Evolutionary conservation across 148 eudicot species (phyloP).

Genomic region (Silene latifolia): DNA sequence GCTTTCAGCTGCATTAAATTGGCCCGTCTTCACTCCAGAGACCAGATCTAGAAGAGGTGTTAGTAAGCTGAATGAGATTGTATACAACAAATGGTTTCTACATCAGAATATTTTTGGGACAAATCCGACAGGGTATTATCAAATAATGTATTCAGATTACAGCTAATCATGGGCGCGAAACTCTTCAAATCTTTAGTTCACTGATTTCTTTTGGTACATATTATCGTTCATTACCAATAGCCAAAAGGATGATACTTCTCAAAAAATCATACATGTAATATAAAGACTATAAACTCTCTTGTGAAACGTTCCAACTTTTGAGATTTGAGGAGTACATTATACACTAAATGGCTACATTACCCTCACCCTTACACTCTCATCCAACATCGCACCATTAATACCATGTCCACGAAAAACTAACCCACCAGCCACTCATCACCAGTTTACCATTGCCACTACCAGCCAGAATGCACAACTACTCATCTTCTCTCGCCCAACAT

Average conservation of each 20-base stretch:
- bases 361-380: neutral
- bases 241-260: neutral
- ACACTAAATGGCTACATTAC: neutral
- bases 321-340: neutral
- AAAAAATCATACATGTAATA: neutral
- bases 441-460: too few relatives aligned
- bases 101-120: neutral
- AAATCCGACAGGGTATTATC: neutral
- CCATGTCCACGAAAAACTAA: too few relatives aligned
- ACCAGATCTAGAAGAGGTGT: constrained; percentile 54
- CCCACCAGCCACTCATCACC: too few relatives aligned
- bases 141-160: neutral
- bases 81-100: neutral
- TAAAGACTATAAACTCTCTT: neutral
- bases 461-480: too few relatives aligned
- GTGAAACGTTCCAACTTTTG: too few relatives aligned
- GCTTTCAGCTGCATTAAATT: constrained; percentile 46
- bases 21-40: constrained; percentile 54
- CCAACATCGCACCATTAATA: too few relatives aligned
- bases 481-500: too few relatives aligned
- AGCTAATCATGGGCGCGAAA: neutral
- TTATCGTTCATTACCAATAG: constrained; percentile 1
- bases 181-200: too few relatives aligned
- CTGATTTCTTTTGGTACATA: neutral
- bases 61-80: constrained; percentile 1